These are phyloP conservation scores for Pseudogymnoascus sp. DNA, from an alignment of 2,329 filamentous ascomycete genomes.

Conservation along the genomic window DNA sequence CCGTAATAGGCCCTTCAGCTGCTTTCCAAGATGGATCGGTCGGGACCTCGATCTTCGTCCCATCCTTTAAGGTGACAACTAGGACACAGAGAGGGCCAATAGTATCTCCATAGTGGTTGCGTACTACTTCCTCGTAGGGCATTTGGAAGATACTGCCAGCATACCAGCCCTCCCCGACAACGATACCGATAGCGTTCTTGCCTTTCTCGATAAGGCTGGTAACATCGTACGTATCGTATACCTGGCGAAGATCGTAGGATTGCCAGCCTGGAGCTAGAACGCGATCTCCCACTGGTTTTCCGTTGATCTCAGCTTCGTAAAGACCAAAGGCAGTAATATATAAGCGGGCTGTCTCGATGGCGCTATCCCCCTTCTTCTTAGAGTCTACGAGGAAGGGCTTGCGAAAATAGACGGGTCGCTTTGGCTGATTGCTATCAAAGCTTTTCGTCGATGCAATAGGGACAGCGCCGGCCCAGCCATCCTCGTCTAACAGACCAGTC, in stretches of 20 bases:
- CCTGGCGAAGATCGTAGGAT: constrained; percentile 38
- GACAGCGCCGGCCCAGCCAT: constrained; percentile 27
- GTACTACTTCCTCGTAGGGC: constrained; percentile 11
- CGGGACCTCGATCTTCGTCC: constrained; percentile 22
- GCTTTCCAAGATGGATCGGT: constrained; percentile 26
- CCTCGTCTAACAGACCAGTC: constrained; percentile 25
- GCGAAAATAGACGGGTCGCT: constrained; percentile 28
- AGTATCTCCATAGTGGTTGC: constrained; percentile 34
- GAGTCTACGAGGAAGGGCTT: constrained; percentile 21
- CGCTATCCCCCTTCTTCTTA: not conserved
- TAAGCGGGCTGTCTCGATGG: constrained; percentile 20
- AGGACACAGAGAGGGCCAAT: constrained; percentile 35
- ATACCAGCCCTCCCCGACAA: constrained; percentile 35
- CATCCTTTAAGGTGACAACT: constrained; percentile 29
- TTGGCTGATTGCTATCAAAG: constrained; percentile 16
- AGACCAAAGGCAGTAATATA: constrained; percentile 29
- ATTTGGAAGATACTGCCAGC: not conserved
- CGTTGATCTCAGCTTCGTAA: constrained; percentile 36
- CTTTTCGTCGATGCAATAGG: constrained; percentile 17
- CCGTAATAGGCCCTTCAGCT: constrained; percentile 7
- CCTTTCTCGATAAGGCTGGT: constrained; percentile 28
- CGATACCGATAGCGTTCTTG: constrained; percentile 29
- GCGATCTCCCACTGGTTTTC: constrained; percentile 30
- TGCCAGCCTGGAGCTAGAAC: constrained; percentile 45
- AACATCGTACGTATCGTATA: constrained; percentile 46